Conservation (phyloP, 2,329 filamentous ascomycete genomes). For the Aureobasidium sp. region DNA sequence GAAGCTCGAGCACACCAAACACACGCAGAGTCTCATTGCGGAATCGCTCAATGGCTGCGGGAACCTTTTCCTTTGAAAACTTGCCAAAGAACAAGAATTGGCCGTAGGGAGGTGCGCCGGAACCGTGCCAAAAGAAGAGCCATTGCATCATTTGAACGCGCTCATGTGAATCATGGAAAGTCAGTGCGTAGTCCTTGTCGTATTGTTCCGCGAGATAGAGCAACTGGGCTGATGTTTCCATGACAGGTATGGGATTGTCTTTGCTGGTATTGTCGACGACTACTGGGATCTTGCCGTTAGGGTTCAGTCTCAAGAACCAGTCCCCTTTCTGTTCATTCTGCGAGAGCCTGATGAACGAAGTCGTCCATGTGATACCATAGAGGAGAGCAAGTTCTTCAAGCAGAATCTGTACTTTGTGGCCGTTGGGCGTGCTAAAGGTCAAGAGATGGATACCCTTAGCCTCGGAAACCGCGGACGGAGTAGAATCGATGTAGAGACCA, state of each 20-base stretch:
- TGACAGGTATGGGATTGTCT: slow-evolving; percentile 42
- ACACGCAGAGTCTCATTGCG: slow-evolving; percentile 45
- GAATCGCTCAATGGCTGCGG: slow-evolving; percentile 45
- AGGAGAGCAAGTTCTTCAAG: slow-evolving; percentile 43
- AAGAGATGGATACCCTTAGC: slow-evolving; percentile 46
- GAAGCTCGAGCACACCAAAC: slow-evolving; percentile 49
- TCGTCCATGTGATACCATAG: slow-evolving; percentile 44
- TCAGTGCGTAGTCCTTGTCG: slow-evolving; percentile 43
- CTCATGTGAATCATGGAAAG: slow-evolving; percentile 46
- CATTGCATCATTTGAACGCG: slow-evolving; percentile 43
- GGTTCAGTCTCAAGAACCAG: slow-evolving; percentile 43
- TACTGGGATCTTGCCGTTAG: slow-evolving; percentile 43
- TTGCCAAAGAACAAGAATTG: slow-evolving; percentile 40
- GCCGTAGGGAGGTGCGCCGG: slow-evolving; percentile 36
- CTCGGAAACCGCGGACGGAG: slow-evolving; percentile 34
- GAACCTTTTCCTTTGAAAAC: slow-evolving; percentile 35
- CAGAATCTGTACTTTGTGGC: slow-evolving; percentile 44
- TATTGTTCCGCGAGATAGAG: slow-evolving; percentile 44
- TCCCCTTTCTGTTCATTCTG: slow-evolving; percentile 51
- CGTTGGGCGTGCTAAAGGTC: slow-evolving; percentile 45
- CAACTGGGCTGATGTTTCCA: slow-evolving; percentile 47
- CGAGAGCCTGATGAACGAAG: slow-evolving; percentile 41
- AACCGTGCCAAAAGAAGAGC: slow-evolving; percentile 48
- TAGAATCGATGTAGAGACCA: slow-evolving; percentile 37
- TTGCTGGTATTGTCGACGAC: slow-evolving; percentile 40